A percentile compares a stretch with the other conserved stretches of the same genome.
These are phyloP conservation scores for Erodium texanum DNA, from an alignment of 441 rosid species.

Conservation along the genomic window DNA sequence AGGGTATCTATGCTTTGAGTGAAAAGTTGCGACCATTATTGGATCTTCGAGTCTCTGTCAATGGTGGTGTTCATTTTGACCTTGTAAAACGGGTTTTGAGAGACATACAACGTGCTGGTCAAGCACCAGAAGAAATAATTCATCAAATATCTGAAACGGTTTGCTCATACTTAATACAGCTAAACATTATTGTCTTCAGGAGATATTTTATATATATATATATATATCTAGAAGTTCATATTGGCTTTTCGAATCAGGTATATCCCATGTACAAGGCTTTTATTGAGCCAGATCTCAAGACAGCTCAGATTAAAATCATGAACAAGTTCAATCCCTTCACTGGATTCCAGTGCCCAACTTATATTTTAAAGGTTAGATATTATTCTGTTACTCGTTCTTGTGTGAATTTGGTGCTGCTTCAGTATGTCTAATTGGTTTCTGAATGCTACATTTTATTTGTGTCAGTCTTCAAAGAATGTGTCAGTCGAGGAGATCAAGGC, in stretches of 20 bases:
- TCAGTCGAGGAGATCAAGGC: slow-evolving; percentile 62
- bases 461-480: slow-evolving; percentile 61
- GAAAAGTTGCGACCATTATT: slow-evolving; percentile 76
- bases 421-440: slow-evolving; percentile 13
- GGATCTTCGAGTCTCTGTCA: slow-evolving; percentile 86
- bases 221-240: slow-evolving; percentile 13
- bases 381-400: not conserved
- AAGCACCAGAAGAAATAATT: slow-evolving; percentile 94
- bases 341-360: slow-evolving; percentile 93
- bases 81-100: slow-evolving; percentile 94
- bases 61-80: slow-evolving; percentile 98
- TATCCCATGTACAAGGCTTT: slow-evolving; percentile 99
- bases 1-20: slow-evolving; percentile 91
- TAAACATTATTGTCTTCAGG: slow-evolving; percentile 1
- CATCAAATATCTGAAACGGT: slow-evolving; percentile 99
- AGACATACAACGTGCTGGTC: slow-evolving; percentile 98
- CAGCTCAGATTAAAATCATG: slow-evolving; percentile 81
- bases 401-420: not conserved
- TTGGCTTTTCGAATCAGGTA: slow-evolving; percentile 39
- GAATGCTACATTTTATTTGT: slow-evolving; percentile 23
- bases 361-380: slow-evolving; percentile 68
- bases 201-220: slow-evolving; percentile 8
- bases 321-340: slow-evolving; percentile 95
- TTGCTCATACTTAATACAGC: slow-evolving; percentile 17
- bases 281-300: slow-evolving; percentile 96